Conservation (phyloP, 768 basidiomycete species). For the Thelephora aurantiotincta region DNA sequence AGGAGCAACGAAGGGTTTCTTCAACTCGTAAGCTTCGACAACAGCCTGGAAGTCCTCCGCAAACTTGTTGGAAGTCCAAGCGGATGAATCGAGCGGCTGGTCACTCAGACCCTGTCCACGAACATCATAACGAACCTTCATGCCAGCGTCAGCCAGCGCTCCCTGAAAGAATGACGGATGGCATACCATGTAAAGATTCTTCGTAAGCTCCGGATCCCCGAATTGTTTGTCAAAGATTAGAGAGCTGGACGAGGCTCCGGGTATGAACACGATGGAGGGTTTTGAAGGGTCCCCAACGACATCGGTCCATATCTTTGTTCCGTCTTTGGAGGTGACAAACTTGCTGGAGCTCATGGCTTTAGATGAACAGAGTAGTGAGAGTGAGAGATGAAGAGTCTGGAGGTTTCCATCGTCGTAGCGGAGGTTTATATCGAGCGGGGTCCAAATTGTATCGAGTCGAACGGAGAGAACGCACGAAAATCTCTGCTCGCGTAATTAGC, state of each 20-base stretch:
- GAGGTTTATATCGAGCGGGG: too few relatives aligned
- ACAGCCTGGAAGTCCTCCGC: constrained; percentile 13
- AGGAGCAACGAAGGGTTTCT: constrained; percentile 9
- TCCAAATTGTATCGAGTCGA: too few relatives aligned
- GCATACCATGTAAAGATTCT: constrained; percentile 7
- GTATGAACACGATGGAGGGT: constrained; percentile 12
- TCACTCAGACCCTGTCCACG: constrained; percentile 7
- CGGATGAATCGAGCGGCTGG: constrained; percentile 1
- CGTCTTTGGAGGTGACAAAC: constrained; percentile 7
- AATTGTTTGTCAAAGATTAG: constrained; percentile 9
- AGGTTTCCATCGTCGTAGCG: too few relatives aligned
- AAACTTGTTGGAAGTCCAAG: constrained; percentile 3
- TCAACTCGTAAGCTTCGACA: constrained; percentile 9
- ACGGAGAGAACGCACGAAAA: too few relatives aligned
- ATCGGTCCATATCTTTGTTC: constrained; percentile 11
- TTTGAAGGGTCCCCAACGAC: constrained; percentile 11
- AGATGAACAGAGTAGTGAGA: too few relatives aligned
- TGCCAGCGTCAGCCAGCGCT: not conserved
- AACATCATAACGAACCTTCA: constrained; percentile 8
- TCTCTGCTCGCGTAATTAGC: too few relatives aligned
- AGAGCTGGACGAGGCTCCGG: constrained; percentile 6
- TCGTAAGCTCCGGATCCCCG: not conserved
- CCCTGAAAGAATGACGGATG: not conserved
- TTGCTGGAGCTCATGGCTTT: constrained; percentile 10
- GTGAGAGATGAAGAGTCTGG: too few relatives aligned